These are phyloP conservation scores for Chaetomiaceae sp. DNA, from an alignment of 2,329 filamentous ascomycete genomes.

Conservation along the genomic window DNA sequence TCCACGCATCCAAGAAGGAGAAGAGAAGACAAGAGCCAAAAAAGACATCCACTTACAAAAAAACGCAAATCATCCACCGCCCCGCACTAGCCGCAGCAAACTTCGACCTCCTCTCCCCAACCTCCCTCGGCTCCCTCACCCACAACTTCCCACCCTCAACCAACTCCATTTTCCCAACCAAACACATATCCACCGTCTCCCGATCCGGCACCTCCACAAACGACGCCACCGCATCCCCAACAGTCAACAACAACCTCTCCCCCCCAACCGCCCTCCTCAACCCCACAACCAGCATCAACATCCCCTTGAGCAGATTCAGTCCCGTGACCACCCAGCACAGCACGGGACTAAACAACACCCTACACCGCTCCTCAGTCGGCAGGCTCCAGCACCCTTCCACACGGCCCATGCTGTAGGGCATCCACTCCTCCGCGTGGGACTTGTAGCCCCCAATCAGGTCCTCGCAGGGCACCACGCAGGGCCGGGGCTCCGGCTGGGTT, in stretches of 20 bases:
- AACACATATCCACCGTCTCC: background rate
- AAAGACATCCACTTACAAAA: background rate
- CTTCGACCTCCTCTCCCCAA: background rate
- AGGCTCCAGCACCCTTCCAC: background rate
- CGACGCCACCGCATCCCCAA: constrained; percentile 2
- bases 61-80: background rate
- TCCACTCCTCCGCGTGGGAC: background rate
- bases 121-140: background rate
- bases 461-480: background rate
- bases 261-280: background rate
- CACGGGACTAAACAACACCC: background rate
- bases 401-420: background rate
- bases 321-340: constrained; percentile 1
- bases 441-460: background rate
- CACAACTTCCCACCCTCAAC: background rate
- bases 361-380: background rate
- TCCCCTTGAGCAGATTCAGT: background rate
- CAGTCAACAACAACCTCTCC: background rate
- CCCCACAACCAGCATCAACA: background rate
- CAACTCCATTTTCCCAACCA: background rate
- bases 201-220: background rate
- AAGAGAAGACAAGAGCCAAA: too few species aligned
- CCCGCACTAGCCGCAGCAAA: background rate
- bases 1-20: too few species aligned
- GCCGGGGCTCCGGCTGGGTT: background rate